Evolutionary conservation across 768 basidiomycete genomes (phyloP).

Genomic region (Leccinum rimulosum): DNA sequence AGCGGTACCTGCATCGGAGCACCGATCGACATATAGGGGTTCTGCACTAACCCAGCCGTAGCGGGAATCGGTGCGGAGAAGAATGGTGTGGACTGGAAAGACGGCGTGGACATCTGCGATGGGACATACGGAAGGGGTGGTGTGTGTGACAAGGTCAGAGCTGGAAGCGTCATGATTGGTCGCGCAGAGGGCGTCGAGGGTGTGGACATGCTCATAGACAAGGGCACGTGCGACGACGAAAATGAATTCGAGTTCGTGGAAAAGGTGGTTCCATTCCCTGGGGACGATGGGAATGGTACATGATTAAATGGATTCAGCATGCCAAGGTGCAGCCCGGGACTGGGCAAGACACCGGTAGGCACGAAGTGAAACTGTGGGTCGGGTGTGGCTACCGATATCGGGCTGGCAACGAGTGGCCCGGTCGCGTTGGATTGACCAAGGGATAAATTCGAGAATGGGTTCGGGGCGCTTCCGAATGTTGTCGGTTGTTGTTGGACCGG

Average conservation of each 20-base stretch:
- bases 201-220: slow-evolving; percentile 4
- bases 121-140: neutral
- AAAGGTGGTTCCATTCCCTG: slow-evolving; percentile 2
- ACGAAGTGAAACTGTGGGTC: slow-evolving; percentile 8
- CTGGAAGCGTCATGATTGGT: slow-evolving; percentile 6
- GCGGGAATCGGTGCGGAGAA: neutral
- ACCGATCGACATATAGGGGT: slow-evolving; percentile 16
- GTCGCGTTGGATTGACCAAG: slow-evolving; percentile 4
- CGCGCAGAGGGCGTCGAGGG: slow-evolving; percentile 10
- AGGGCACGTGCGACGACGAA: slow-evolving; percentile 1
- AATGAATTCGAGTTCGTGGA: slow-evolving; percentile 17
- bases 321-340: slow-evolving; percentile 13
- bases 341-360: slow-evolving; percentile 5
- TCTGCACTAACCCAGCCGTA: slow-evolving; percentile 13
- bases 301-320: slow-evolving; percentile 22
- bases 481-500: slow-evolving; percentile 7
- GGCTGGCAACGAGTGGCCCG: slow-evolving; percentile 2
- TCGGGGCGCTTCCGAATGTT: slow-evolving; percentile 3
- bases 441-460: slow-evolving; percentile 23
- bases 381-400: slow-evolving; percentile 3
- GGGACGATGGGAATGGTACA: neutral
- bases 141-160: slow-evolving; percentile 7
- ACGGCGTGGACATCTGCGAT: neutral
- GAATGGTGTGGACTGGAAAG: slow-evolving; percentile 10
- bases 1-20: slow-evolving; percentile 28